These are phyloP conservation scores for Penicillium sp. DNA, from an alignment of 2,329 filamentous ascomycete genomes.

Conservation along the genomic window DNA sequence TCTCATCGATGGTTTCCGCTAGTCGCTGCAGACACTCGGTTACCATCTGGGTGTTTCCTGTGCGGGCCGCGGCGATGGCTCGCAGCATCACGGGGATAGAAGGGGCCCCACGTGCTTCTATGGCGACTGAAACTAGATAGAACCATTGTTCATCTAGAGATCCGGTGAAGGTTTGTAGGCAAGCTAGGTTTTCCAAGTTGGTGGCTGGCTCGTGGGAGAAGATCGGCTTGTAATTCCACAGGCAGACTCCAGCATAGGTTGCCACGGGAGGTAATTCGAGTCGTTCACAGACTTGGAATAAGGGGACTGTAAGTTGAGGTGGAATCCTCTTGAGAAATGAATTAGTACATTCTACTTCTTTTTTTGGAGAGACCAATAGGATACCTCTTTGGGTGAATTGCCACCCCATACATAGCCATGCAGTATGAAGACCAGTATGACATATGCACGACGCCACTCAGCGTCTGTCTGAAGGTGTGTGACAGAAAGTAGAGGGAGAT, in stretches of 20 bases:
- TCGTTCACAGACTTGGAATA: constrained; percentile 71
- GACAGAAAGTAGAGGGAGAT: constrained; percentile 79
- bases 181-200: constrained; percentile 81
- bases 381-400: constrained; percentile 67
- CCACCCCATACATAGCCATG: constrained; percentile 92
- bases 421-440: constrained; percentile 72
- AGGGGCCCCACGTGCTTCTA: constrained; percentile 85
- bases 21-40: constrained; percentile 74
- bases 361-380: background rate
- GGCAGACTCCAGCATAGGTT: constrained; percentile 84
- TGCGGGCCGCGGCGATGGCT: constrained; percentile 76
- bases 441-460: constrained; percentile 89
- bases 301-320: constrained; percentile 75
- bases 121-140: constrained; percentile 91
- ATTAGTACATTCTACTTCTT: background rate
- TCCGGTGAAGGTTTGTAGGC: constrained; percentile 86
- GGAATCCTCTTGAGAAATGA: constrained; percentile 59
- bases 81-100: constrained; percentile 85
- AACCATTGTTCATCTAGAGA: constrained; percentile 98
- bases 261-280: constrained; percentile 89
- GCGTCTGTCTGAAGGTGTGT: constrained; percentile 74
- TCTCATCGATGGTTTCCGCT: constrained; percentile 82
- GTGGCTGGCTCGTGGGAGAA: constrained; percentile 80
- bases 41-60: constrained; percentile 67
- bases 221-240: constrained; percentile 97